phyloP scores from a whole-genome alignment of 169 alveolate species.

The Plasmodium berghei region DNA sequence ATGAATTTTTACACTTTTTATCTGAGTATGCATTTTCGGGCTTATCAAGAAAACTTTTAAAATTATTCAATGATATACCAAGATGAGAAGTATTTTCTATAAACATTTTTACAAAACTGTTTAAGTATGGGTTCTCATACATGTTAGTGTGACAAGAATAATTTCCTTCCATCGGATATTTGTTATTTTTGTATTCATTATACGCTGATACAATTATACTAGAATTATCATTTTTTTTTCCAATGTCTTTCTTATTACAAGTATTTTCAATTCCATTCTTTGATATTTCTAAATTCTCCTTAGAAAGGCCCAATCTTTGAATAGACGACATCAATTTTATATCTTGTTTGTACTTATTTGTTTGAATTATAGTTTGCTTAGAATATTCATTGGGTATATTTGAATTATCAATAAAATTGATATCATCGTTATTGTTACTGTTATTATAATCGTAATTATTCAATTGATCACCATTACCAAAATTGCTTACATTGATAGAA shows the following conservation, averaged over 20 bases:
- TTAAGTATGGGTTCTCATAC: conserved; percentile 7
- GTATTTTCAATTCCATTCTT: too few species aligned
- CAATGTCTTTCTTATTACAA: background rate
- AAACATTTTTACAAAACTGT: conserved; percentile 48
- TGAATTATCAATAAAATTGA: background rate
- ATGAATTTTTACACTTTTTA: background rate
- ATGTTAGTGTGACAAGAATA: too few species aligned
- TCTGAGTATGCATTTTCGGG: conserved; percentile 1
- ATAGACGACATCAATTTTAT: background rate
- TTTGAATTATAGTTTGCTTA: background rate
- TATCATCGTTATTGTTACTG: background rate
- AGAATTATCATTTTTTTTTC: background rate
- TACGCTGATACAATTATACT: background rate
- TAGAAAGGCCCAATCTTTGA: background rate
- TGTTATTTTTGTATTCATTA: background rate
- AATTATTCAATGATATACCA: conserved; percentile 5
- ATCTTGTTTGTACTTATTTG: background rate
- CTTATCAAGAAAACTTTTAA: background rate
- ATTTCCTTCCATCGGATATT: background rate
- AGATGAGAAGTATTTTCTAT: conserved; percentile 11
- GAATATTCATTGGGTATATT: background rate
- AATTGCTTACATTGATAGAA: background rate
- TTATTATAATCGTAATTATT: background rate
- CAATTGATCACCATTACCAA: background rate
- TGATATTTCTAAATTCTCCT: too few species aligned